phyloP scores from a whole-genome alignment of 345 rosid genomes.

The Brassica rapa region DNA sequence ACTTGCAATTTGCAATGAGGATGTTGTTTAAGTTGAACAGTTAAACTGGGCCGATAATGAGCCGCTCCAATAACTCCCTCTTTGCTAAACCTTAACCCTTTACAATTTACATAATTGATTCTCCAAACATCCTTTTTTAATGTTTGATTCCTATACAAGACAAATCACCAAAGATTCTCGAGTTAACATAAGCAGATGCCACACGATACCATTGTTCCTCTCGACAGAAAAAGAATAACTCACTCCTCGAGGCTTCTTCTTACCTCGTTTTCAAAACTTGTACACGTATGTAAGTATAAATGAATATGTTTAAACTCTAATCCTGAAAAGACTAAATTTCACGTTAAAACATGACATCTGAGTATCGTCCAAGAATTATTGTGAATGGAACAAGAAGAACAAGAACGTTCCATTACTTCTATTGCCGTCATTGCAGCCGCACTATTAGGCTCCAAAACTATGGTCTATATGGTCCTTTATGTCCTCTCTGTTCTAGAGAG shows the following conservation, averaged over 20 bases:
- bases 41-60: slow-evolving; percentile 18
- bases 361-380: slow-evolving; percentile 45
- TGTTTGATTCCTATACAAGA: slow-evolving; percentile 30
- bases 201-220: slow-evolving; percentile 20
- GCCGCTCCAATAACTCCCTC: neutral
- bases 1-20: neutral
- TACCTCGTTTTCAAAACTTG: slow-evolving; percentile 31
- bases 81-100: neutral
- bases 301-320: neutral
- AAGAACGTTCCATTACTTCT: slow-evolving; percentile 64
- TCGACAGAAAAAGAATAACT: slow-evolving; percentile 33
- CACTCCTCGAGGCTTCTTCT: slow-evolving; percentile 23
- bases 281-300: slow-evolving; percentile 9
- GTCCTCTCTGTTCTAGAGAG: slow-evolving; percentile 54
- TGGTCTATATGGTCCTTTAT: slow-evolving; percentile 45
- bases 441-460: slow-evolving; percentile 48
- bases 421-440: slow-evolving; percentile 67
- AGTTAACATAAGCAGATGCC: slow-evolving; percentile 21
- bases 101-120: slow-evolving; percentile 21
- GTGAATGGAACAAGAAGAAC: slow-evolving; percentile 62
- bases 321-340: neutral
- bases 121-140: slow-evolving; percentile 16
- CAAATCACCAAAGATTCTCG: slow-evolving; percentile 30
- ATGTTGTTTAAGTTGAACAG: neutral
- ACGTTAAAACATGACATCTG: slow-evolving; percentile 26